A percentile compares a stretch with the other conserved stretches of the same genome.
Evolutionary conservation across 2,329 filamentous ascomycete species (phyloP).

Genomic region (Lasiodiplodia theobromae): DNA sequence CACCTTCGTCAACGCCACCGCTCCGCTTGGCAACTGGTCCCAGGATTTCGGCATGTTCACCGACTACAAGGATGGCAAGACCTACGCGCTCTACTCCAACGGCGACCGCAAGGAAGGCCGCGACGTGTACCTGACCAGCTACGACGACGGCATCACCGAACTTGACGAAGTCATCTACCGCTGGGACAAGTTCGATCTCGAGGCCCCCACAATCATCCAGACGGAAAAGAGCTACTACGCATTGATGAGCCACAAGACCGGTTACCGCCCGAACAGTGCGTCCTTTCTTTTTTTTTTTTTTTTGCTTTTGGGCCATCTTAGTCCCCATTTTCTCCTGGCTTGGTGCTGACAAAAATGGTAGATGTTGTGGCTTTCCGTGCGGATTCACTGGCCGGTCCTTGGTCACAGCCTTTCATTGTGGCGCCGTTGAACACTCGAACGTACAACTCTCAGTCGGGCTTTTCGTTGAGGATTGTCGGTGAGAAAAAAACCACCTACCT

Average conservation of each 20-base stretch:
- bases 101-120: constrained; percentile 63
- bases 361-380: constrained; percentile 64
- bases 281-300: too few species aligned
- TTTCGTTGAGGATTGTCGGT: constrained; percentile 57
- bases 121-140: constrained; percentile 64
- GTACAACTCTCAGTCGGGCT: constrained; percentile 62
- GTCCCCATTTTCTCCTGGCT: background rate
- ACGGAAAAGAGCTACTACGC: constrained; percentile 67
- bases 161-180: constrained; percentile 62
- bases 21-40: constrained; percentile 67
- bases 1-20: constrained; percentile 60
- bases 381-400: constrained; percentile 58
- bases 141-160: constrained; percentile 60
- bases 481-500: constrained; percentile 58
- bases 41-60: constrained; percentile 69
- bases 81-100: constrained; percentile 67
- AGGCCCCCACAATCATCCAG: constrained; percentile 67
- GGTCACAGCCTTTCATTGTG: constrained; percentile 63
- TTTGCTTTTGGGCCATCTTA: background rate
- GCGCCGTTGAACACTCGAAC: constrained; percentile 60
- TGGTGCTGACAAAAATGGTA: constrained; percentile 31
- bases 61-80: constrained; percentile 64
- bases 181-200: constrained; percentile 66
- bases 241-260: constrained; percentile 69
- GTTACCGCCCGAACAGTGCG: constrained; percentile 65